Base-by-base conservation (phyloP, 805 yeast genomes). In the baker's yeast (Saccharomyces cerevisiae) region DNA sequence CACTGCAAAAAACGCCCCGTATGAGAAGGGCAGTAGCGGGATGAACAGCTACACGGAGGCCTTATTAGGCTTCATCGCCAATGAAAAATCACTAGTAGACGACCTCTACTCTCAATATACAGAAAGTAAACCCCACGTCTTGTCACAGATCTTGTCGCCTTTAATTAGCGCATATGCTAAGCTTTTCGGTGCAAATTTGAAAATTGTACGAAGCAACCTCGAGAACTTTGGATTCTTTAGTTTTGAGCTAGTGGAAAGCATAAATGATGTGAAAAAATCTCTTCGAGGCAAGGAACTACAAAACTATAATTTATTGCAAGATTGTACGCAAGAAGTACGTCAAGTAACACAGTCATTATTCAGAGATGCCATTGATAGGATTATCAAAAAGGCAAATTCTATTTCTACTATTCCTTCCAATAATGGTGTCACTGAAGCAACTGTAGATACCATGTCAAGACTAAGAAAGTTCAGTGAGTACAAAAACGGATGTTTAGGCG, bases 401-500 rank as follows among this genome's bases (percentile, higher is more conserved):
- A 64, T 81, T 53, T 72, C 76, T 2, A 63, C 71, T 9, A 65
- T 85, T 43, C 85, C 89, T 10, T 77, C 77, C 49, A 96, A 89
- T 57, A 79, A 78, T 60, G 87, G 87, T 51, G 80, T 89, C 48
- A 78, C 87, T 47, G 90, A 84, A 61, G 76, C 82, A 14, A 84
- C 88, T 0, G 83, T 84, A n/a, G 92, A 86, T 55, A 71, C 83
- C 8, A 80, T 87, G 73, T 81, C 90, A 0, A 76, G 82, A 55
- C 71, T 89, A 51, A 76, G 89, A 48, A 80, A 81, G 51, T 73
- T 88, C 32, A 76, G 87, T 29, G 89, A 83, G 55, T 84, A 81
- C 64, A 75, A 76, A 49, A 75, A 74, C 13, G 82, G 87, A 66
- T 67, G 69, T 54, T 56, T 72, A 13, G 68, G 70, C 30, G 78